Evolutionary conservation across 2,329 filamentous ascomycete species (phyloP).

Genomic region (Fusarium fujikuroi): DNA sequence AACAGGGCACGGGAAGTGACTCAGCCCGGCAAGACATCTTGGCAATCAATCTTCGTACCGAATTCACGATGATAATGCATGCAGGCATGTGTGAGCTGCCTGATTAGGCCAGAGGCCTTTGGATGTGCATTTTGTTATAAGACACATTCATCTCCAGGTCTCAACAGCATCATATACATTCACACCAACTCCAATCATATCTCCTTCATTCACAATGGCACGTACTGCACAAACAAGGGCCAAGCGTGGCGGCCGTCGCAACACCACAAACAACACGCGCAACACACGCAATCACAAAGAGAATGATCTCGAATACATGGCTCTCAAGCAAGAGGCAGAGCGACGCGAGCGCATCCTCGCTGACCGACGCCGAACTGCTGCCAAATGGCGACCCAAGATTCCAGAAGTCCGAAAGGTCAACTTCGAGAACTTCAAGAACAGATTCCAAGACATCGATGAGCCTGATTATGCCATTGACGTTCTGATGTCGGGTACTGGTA

Average conservation of each 20-base stretch:
- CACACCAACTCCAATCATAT: not conserved
- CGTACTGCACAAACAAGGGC: conserved; percentile 17
- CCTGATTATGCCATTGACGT: conserved; percentile 55
- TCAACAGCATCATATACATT: not conserved
- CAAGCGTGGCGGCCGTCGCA: conserved; percentile 21
- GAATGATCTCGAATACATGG: conserved; percentile 45
- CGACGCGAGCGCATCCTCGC: conserved; percentile 51
- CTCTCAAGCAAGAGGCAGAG: conserved; percentile 51
- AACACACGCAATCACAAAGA: conserved; percentile 36
- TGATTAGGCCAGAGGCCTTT: not conserved
- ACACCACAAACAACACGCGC: not conserved
- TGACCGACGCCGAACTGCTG: conserved; percentile 48
- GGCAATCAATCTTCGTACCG: not conserved
- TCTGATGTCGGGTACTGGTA: conserved; percentile 49
- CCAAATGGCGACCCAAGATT: conserved; percentile 56
- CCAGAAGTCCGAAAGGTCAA: conserved; percentile 54
- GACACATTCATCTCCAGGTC: not conserved
- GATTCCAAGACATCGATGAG: conserved; percentile 50
- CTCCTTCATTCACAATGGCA: conserved; percentile 23
- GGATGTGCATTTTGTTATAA: not conserved
- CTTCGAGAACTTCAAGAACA: conserved; percentile 58
- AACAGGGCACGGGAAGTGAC: conserved; percentile 9
- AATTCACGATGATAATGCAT: not conserved
- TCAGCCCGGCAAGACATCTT: conserved; percentile 17
- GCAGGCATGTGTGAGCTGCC: not conserved